These are phyloP conservation scores for Neostapfia colusana DNA, from an alignment of 176 grass and related monocot genomes.

Conservation along the genomic window DNA sequence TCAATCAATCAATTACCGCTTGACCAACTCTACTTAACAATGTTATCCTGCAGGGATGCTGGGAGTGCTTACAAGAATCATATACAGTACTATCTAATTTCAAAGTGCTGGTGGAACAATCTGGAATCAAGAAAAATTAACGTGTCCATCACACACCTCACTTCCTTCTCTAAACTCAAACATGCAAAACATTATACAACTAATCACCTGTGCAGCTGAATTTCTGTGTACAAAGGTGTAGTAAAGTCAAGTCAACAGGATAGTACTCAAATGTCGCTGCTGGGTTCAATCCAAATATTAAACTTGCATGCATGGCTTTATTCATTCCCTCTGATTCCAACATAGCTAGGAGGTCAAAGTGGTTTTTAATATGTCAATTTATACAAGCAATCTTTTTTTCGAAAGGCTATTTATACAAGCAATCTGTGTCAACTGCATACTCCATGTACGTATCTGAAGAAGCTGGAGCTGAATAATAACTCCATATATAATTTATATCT, in stretches of 20 bases:
- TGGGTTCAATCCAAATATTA: neutral
- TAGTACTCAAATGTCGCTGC: conserved; percentile 24
- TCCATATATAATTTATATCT: conserved; percentile 14
- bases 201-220: neutral
- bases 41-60: conserved; percentile 26
- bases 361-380: neutral
- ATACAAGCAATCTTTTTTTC: too few species aligned
- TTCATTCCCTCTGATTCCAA: too few species aligned
- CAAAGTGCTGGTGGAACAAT: conserved; percentile 36
- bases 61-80: conserved; percentile 11
- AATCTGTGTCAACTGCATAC: conserved; percentile 7
- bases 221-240: too few species aligned
- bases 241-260: too few species aligned
- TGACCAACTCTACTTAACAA: conserved; percentile 31
- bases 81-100: neutral
- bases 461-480: conserved; percentile 30
- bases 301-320: neutral
- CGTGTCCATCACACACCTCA: conserved; percentile 30
- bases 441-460: neutral
- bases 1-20: conserved; percentile 18
- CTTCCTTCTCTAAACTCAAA: neutral
- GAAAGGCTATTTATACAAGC: too few species aligned
- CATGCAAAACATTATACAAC: neutral
- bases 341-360: neutral
- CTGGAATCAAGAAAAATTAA: conserved; percentile 52